Percentiles rank a stretch among this genome's conserved stretches.
These are phyloP conservation scores for Gigaspora rosea DNA, from an alignment of 192 early-diverging fungal species.

Conservation along the genomic window DNA sequence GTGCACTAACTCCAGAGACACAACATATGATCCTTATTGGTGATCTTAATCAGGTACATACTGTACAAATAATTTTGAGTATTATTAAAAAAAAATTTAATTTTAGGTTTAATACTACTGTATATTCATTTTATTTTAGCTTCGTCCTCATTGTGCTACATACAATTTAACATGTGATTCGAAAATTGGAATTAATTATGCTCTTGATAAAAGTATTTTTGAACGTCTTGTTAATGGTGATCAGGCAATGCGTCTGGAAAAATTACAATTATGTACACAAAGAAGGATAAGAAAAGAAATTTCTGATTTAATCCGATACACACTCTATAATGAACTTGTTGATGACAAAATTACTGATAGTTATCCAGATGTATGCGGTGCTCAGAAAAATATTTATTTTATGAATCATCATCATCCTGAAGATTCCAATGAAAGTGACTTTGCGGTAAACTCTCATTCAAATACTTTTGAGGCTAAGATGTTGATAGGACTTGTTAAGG, in stretches of 20 bases:
- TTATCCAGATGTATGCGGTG: conserved; percentile 46
- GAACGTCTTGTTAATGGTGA: conserved; percentile 36
- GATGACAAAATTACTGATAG: conserved; percentile 33
- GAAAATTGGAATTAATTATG: conserved; percentile 37
- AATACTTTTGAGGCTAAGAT: conserved; percentile 55
- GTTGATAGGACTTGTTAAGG: conserved; percentile 44
- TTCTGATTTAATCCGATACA: conserved; percentile 46
- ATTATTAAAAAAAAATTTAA: too few relatives aligned
- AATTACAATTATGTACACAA: conserved; percentile 33
- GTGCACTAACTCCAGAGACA: too few relatives aligned
- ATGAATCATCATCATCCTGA: conserved; percentile 51
- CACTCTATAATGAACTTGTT: conserved; percentile 48
- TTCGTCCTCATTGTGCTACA: background rate
- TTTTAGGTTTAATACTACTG: too few relatives aligned
- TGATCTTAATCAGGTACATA: too few relatives aligned
- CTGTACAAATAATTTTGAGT: too few relatives aligned
- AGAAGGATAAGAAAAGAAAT: conserved; percentile 56
- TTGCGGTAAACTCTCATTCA: conserved; percentile 49
- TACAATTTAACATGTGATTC: conserved; percentile 32
- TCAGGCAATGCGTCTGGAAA: background rate
- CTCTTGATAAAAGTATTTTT: conserved; percentile 48
- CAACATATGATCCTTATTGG: too few relatives aligned
- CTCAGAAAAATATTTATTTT: conserved; percentile 50
- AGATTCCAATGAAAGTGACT: conserved; percentile 35
- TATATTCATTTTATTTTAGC: conserved; percentile 6